phyloP scores from a whole-genome alignment of 2,329 filamentous ascomycete genomes.

The Cladobotryum protrusum region DNA sequence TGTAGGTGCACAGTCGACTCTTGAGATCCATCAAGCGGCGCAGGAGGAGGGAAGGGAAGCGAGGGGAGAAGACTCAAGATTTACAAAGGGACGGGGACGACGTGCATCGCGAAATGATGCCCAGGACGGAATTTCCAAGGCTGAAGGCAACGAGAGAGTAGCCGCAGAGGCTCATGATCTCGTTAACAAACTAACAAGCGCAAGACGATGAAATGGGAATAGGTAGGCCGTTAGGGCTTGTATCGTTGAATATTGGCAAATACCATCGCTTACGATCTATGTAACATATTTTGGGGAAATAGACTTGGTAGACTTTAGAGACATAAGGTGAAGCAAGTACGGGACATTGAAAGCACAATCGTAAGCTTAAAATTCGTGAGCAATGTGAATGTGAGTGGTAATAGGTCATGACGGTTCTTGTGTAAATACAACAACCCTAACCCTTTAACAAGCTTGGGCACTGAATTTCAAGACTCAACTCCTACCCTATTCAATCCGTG shows the following conservation, averaged over 20 bases:
- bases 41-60: not conserved
- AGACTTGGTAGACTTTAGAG: slow-evolving; percentile 20
- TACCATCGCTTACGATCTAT: too few species aligned
- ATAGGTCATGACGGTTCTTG: too few species aligned
- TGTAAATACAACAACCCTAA: not conserved
- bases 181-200: slow-evolving; percentile 8
- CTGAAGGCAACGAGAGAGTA: slow-evolving; percentile 2
- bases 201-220: not conserved
- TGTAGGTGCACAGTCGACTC: not conserved
- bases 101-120: not conserved
- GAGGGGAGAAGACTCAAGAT: slow-evolving; percentile 1
- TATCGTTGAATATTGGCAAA: not conserved
- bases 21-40: not conserved
- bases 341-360: too few species aligned
- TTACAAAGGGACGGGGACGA: not conserved
- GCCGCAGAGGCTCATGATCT: slow-evolving; percentile 9
- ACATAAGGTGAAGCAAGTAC: too few species aligned
- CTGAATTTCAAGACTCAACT: too few species aligned
- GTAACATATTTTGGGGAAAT: not conserved
- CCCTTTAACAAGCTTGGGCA: not conserved
- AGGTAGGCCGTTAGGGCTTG: not conserved
- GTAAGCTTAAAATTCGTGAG: too few species aligned
- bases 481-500: too few species aligned
- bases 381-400: too few species aligned
- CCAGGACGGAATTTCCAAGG: not conserved